phyloP scores from a whole-genome alignment of 148 eudicot genomes.

The Fallopia convolvulus region DNA sequence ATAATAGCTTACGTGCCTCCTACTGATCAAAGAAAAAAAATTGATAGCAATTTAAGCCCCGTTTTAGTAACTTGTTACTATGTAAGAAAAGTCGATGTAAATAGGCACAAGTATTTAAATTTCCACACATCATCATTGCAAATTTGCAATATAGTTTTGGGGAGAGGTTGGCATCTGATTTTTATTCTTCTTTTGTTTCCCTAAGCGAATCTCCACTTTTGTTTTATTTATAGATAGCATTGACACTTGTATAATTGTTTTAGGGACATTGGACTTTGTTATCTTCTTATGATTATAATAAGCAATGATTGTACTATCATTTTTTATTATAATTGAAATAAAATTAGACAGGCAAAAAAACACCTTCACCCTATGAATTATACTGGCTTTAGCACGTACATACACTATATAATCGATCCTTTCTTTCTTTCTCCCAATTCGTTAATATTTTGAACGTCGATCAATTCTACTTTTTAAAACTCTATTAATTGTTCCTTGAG shows the following conservation, averaged over 20 bases:
- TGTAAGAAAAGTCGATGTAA: not conserved
- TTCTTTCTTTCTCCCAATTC: not conserved
- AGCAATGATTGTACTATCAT: slow-evolving; percentile 1
- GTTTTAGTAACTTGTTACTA: no score
- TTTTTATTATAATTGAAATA: not conserved
- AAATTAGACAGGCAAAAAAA: not conserved
- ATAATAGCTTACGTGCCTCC: no score
- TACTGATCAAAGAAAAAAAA: no score
- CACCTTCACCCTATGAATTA: not conserved
- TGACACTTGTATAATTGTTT: not conserved
- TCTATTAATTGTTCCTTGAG: not conserved
- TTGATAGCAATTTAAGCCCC: not conserved
- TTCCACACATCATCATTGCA: not conserved
- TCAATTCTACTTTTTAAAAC: not conserved
- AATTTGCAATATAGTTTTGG: no score
- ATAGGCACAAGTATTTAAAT: not conserved
- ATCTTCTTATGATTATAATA: not conserved
- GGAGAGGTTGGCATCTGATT: not conserved
- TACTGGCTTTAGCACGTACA: not conserved
- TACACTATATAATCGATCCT: not conserved
- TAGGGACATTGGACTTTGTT: not conserved
- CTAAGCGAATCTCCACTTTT: not conserved
- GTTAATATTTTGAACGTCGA: not conserved
- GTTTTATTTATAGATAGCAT: not conserved
- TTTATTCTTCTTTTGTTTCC: not conserved